phyloP scores from a whole-genome alignment of 257 asterid species.

The Osmanthus fragrans region DNA sequence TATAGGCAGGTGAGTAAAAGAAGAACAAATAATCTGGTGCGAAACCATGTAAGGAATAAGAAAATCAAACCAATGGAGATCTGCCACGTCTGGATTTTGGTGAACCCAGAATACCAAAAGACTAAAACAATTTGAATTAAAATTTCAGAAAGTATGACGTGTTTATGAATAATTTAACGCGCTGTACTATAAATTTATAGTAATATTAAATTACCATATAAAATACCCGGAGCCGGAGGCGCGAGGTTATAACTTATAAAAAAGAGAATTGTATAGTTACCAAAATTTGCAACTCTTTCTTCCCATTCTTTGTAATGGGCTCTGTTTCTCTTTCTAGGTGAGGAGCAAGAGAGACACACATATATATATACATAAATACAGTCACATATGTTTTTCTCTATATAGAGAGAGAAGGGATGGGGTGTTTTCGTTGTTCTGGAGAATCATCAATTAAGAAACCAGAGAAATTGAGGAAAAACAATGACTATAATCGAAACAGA shows the following conservation, averaged over 20 bases:
- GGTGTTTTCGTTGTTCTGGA: slow-evolving; percentile 75
- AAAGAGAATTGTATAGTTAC: background rate
- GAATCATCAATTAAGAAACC: slow-evolving; percentile 53
- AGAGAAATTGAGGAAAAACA: slow-evolving; percentile 25
- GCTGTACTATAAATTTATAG: background rate
- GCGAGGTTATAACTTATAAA: background rate
- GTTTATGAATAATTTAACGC: background rate
- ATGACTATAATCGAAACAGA: slow-evolving; percentile 24
- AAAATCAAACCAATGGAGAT: background rate
- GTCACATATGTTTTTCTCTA: background rate
- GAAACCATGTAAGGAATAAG: background rate
- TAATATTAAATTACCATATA: background rate
- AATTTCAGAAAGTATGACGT: background rate
- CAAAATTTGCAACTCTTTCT: background rate
- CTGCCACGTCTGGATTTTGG: background rate
- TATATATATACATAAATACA: background rate
- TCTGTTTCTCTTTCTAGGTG: slow-evolving; percentile 25
- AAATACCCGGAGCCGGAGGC: no score
- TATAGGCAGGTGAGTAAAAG: background rate
- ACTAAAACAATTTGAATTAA: background rate
- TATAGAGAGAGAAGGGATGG: slow-evolving; percentile 41
- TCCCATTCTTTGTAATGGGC: slow-evolving; percentile 15
- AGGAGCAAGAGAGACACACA: slow-evolving; percentile 8
- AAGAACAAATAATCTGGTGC: background rate
- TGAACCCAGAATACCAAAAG: background rate